Conservation (phyloP, 164 flowering plant genomes). For the grape (Vitis vinifera) region DNA sequence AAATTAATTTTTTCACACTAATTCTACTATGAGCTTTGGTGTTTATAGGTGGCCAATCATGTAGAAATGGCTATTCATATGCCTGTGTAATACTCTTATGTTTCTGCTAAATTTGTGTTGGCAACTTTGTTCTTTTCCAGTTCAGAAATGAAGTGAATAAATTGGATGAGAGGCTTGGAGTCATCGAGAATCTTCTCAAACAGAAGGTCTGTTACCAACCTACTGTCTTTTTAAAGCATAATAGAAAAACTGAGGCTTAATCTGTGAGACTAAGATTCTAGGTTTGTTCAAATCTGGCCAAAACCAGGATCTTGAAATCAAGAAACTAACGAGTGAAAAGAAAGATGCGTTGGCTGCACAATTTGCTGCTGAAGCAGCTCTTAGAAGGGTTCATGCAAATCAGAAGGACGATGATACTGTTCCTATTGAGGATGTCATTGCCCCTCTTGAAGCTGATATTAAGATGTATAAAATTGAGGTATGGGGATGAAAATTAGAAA, state of each 20-base stretch:
- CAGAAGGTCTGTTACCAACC: conserved; percentile 52
- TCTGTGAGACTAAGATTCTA: not conserved
- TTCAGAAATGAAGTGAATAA: conserved; percentile 48
- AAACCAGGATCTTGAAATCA: conserved; percentile 78
- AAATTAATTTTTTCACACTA: too few species aligned
- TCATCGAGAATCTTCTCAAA: conserved; percentile 53
- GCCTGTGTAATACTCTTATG: not conserved
- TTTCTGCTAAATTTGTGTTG: conserved; percentile 9
- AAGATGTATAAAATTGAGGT: conserved; percentile 82
- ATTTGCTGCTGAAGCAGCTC: conserved; percentile 88
- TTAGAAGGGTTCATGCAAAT: conserved; percentile 74
- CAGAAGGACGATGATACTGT: conserved; percentile 65
- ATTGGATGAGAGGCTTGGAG: conserved; percentile 60
- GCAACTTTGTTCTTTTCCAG: conserved; percentile 31
- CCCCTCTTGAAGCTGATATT: conserved; percentile 85
- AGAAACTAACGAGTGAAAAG: conserved; percentile 63
- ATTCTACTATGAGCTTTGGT: too few species aligned
- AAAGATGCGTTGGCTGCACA: conserved; percentile 90
- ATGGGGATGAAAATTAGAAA: not conserved
- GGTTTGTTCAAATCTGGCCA: conserved; percentile 1
- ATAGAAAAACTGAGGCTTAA: not conserved
- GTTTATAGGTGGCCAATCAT: too few species aligned
- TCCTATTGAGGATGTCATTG: conserved; percentile 66
- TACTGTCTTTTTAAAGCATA: too few species aligned
- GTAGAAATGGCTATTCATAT: not conserved